phyloP scores from a whole-genome alignment of 495 filamentous ascomycete species.

The Staphylotrichum tortipilum region DNA sequence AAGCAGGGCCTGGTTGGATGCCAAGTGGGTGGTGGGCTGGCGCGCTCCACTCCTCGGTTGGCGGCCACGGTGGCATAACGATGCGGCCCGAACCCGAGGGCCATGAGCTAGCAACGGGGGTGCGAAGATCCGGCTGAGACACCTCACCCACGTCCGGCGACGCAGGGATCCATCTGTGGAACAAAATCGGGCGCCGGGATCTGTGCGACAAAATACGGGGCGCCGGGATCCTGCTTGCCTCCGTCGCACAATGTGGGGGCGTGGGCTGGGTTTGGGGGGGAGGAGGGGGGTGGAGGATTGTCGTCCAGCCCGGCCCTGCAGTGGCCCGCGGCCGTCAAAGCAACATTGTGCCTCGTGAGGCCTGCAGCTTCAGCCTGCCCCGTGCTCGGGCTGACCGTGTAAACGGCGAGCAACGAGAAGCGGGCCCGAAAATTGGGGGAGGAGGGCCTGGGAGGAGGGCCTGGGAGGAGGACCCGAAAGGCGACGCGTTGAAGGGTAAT shows the following conservation, averaged over 20 bases:
- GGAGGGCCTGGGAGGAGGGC: no score
- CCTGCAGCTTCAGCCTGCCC: background rate
- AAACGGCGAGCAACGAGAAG: background rate
- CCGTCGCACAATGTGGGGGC: background rate
- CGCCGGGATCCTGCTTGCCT: background rate
- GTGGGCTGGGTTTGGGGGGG: background rate
- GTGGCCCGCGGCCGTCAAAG: background rate
- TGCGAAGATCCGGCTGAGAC: background rate
- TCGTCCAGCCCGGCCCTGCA: no score
- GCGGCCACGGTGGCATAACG: background rate
- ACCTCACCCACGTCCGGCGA: background rate
- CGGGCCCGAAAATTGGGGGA: background rate
- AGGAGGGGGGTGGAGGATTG: background rate
- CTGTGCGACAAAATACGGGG: background rate
- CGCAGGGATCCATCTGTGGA: background rate
- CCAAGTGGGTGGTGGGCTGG: background rate
- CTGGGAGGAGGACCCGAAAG: no score
- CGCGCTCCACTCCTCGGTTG: background rate
- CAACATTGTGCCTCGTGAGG: background rate
- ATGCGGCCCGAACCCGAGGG: slow-evolving; percentile 2
- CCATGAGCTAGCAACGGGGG: background rate
- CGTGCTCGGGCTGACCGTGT: background rate
- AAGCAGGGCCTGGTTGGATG: no score
- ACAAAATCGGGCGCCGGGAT: background rate
- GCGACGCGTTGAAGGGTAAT: background rate